phyloP scores from a whole-genome alignment of 768 basidiomycete species.

The Xerocomellus chrysenteron region DNA sequence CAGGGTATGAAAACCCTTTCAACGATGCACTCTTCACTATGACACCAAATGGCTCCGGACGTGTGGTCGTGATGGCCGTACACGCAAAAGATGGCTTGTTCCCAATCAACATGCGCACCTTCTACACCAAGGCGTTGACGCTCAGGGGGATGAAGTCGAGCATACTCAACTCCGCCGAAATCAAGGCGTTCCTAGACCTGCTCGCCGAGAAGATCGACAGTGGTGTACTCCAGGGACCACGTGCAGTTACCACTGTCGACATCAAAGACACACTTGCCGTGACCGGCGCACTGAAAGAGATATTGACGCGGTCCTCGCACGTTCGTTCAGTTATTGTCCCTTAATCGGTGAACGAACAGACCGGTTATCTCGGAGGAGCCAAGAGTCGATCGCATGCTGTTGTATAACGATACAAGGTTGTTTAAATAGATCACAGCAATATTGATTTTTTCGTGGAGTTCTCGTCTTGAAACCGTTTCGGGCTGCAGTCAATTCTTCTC shows the following conservation, averaged over 20 bases:
- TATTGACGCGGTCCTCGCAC: slow-evolving; percentile 29
- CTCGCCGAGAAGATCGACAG: slow-evolving; percentile 31
- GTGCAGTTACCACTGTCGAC: slow-evolving; percentile 20
- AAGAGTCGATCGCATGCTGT: not conserved
- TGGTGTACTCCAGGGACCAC: slow-evolving; percentile 29
- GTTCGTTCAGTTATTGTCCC: slow-evolving; percentile 32
- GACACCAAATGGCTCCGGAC: slow-evolving; percentile 32
- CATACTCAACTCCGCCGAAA: slow-evolving; percentile 18
- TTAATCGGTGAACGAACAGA: not conserved
- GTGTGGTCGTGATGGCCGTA: slow-evolving; percentile 36
- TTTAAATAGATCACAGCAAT: not conserved
- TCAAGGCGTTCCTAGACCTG: slow-evolving; percentile 30
- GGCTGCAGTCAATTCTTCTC: not conserved
- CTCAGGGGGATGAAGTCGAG: slow-evolving; percentile 34
- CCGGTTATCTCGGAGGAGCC: not conserved
- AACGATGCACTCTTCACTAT: slow-evolving; percentile 36
- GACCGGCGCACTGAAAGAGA: slow-evolving; percentile 20
- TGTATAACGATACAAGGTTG: not conserved
- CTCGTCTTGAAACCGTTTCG: not conserved
- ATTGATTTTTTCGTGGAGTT: not conserved
- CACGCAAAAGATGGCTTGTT: slow-evolving; percentile 34
- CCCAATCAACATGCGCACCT: slow-evolving; percentile 30
- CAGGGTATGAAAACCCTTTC: slow-evolving; percentile 33
- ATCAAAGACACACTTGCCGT: slow-evolving; percentile 22
- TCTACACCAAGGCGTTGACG: slow-evolving; percentile 32